These are phyloP conservation scores for Eucalyptus melliodora DNA, from an alignment of 345 rosid species.

Conservation along the genomic window DNA sequence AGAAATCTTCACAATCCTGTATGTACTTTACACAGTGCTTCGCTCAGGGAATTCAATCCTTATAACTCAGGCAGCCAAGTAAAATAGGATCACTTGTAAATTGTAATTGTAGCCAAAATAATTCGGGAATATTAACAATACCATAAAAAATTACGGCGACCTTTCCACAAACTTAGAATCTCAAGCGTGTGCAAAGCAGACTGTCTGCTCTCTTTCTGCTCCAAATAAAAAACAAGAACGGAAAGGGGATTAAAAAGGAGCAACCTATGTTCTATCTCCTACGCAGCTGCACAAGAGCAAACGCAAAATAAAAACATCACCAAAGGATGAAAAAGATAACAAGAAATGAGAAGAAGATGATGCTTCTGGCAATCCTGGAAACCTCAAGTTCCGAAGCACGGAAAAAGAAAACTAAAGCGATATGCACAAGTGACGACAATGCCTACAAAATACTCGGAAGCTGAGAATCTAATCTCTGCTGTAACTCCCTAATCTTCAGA, in stretches of 20 bases:
- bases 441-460: constrained; percentile 91
- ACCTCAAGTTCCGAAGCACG: not conserved
- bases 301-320: not conserved
- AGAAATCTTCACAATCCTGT: not conserved
- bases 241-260: not conserved
- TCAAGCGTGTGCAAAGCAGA: not conserved
- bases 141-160: not conserved
- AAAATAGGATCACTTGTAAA: not conserved
- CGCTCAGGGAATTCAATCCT: not conserved
- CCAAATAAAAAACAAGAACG: not conserved
- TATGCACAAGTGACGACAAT: constrained; percentile 51
- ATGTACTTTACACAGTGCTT: not conserved
- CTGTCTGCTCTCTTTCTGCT: not conserved
- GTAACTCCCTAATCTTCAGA: constrained; percentile 68
- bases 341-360: not conserved
- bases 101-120: not conserved
- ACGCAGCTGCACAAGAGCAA: not conserved
- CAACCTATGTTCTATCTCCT: not conserved
- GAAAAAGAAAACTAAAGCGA: not conserved
- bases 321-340: not conserved
- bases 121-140: not conserved
- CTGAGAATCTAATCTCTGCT: constrained; percentile 75
- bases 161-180: not conserved
- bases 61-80: not conserved
- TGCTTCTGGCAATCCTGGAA: not conserved